Base-by-base conservation (phyloP, 306 rosid species). In the Fagus sylvatica region DNA sequence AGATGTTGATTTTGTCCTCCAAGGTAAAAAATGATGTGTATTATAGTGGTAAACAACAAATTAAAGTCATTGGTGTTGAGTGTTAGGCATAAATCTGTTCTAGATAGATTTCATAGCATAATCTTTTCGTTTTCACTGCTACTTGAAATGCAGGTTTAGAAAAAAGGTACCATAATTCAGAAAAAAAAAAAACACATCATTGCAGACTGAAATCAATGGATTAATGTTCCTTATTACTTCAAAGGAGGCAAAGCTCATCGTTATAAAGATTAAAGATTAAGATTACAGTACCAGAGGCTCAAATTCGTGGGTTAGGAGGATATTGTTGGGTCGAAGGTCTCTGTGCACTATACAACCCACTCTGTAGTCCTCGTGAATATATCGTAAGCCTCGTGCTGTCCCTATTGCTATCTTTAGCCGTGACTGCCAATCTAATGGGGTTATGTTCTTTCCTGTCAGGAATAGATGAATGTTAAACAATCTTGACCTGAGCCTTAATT, bases 291-390 rank as follows among this genome's bases (percentile, higher is more conserved):
- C 98, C 93, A 91, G 60, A 74, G 98, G 96, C 76, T 95, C 98
- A 78, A 91, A 91, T 85, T 92, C 93, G 76, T 95, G 98, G 16
- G 98, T 95, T 74, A 92, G 77, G 83, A 92, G 98, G 59, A 95
- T 91, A 84, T 95, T 95, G 79, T 87, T 90, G 8, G 98, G 96
- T 77, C 98, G 86, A 49, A 92, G 80, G 74, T 95, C 98, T 84
- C 91, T 87, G 87, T 95, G 98, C 78, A 90, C 97, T 80, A 91
- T 89, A 55, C 93, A 88, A 64, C 98, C 98, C n/a, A 92, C 98
- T 89, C 98, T 82, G 69, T 98, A 95, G 85, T 95, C 98, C 90
- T 95, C 98, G 41, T 95, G 98, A 82, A 95, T 97, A 80, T 92
- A 95, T 61, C 98, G 88, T 76, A 95, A 82, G 59, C 98, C 98